Evolutionary conservation across 768 basidiomycete genomes (phyloP).

Genomic region (Boletus bicolor): DNA sequence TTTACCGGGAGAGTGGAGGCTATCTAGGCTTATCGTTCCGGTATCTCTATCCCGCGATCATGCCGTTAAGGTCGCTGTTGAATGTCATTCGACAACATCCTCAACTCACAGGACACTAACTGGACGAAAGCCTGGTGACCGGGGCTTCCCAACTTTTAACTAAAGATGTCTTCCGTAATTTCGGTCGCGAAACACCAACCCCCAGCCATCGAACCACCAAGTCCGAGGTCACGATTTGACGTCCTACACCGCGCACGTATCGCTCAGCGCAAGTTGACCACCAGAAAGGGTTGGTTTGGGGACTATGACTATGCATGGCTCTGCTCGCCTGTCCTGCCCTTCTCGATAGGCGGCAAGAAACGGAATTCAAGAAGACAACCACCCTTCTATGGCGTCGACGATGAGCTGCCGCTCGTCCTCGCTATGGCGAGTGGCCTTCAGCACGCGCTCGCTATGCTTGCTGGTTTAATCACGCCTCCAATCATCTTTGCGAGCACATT

Average conservation of each 20-base stretch:
- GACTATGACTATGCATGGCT: constrained; percentile 79
- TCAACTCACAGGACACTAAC: not conserved
- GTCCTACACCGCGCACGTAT: constrained; percentile 5
- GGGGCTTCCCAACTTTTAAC: not conserved
- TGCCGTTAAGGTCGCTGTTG: not conserved
- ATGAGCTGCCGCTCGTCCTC: constrained; percentile 67
- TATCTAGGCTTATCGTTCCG: not conserved
- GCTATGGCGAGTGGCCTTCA: constrained; percentile 73
- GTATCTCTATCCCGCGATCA: not conserved
- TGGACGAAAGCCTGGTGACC: not conserved
- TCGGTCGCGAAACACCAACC: constrained; percentile 20
- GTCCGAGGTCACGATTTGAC: constrained; percentile 1
- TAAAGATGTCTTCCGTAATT: constrained; percentile 15
- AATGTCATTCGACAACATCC: not conserved
- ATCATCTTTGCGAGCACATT: constrained; percentile 72
- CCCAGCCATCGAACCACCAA: constrained; percentile 7
- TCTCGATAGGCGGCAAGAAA: constrained; percentile 35
- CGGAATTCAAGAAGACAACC: constrained; percentile 37
- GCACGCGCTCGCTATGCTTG: constrained; percentile 80
- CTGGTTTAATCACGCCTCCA: constrained; percentile 78
- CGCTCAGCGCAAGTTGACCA: constrained; percentile 39
- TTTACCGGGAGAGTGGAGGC: no score
- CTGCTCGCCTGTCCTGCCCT: constrained; percentile 68
- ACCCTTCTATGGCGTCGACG: constrained; percentile 74
- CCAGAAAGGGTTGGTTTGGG: constrained; percentile 74